Conservation (phyloP, 2,329 filamentous ascomycete genomes). For the Paraphaeosphaeria sporulosa region DNA sequence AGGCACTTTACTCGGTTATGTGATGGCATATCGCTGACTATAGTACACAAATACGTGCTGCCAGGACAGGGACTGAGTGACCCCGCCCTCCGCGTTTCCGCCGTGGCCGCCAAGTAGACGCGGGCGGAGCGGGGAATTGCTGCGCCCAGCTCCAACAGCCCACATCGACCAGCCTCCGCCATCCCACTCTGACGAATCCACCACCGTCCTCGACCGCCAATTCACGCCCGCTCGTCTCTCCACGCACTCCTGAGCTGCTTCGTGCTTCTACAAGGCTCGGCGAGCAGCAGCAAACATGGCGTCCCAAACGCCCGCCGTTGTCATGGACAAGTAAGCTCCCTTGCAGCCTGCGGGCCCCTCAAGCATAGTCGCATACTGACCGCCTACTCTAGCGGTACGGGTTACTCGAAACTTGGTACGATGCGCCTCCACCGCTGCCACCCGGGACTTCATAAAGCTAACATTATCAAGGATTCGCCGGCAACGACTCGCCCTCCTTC, state of each 20-base stretch:
- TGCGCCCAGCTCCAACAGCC: constrained; percentile 28
- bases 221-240: constrained; percentile 29
- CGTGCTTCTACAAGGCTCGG: constrained; percentile 22
- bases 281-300: constrained; percentile 71
- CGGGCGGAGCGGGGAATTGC: constrained; percentile 32
- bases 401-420: constrained; percentile 97
- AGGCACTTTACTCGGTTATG: background rate
- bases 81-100: constrained; percentile 30
- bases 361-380: constrained; percentile 46
- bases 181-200: constrained; percentile 44
- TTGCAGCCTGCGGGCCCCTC: constrained; percentile 37
- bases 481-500: constrained; percentile 98
- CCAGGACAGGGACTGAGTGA: background rate
- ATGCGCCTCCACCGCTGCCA: constrained; percentile 9
- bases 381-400: constrained; percentile 80
- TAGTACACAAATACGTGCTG: background rate
- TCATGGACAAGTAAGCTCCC: constrained; percentile 99
- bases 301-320: constrained; percentile 99
- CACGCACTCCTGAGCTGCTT: constrained; percentile 33
- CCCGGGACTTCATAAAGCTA: constrained; percentile 44
- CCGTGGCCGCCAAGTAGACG: constrained; percentile 20
- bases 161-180: constrained; percentile 34
- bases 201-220: constrained; percentile 24
- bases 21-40: background rate
- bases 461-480: constrained; percentile 79